A percentile compares a stretch with the other conserved stretches of the same genome.
phyloP scores from a whole-genome alignment of 202 grass and related monocot genomes.

The Musa balbisiana region DNA sequence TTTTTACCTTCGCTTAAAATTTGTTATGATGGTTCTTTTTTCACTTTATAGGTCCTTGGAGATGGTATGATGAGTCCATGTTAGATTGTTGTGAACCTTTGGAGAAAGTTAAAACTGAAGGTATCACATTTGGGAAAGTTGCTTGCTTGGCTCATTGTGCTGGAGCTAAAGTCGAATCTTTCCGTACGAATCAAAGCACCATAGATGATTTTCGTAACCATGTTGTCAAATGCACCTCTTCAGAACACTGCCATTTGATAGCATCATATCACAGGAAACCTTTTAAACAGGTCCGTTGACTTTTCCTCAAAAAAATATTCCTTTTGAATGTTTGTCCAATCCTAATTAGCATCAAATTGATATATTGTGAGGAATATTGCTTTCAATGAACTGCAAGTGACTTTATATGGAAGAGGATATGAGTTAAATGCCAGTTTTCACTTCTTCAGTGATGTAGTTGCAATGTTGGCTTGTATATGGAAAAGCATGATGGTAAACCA shows the following conservation, averaged over 20 bases:
- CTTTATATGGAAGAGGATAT: no score
- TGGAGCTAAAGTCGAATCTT: constrained; percentile 71
- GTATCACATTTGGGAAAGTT: constrained; percentile 81
- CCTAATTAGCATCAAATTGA: background rate
- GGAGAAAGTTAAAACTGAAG: constrained; percentile 56
- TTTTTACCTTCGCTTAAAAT: background rate
- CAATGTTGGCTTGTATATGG: no score
- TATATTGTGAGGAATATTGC: background rate
- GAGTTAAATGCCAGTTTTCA: no score
- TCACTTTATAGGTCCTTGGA: constrained; percentile 46
- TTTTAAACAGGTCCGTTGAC: constrained; percentile 50
- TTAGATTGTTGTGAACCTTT: constrained; percentile 89
- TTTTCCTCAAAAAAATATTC: constrained; percentile 3
- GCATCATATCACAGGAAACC: constrained; percentile 56
- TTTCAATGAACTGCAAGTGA: no score
- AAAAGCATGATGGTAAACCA: no score
- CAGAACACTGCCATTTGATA: constrained; percentile 71
- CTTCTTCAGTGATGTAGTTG: no score
- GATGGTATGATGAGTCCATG: constrained; percentile 98
- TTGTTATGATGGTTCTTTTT: background rate
- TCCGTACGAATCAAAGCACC: constrained; percentile 45
- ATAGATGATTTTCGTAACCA: constrained; percentile 55
- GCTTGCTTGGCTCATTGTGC: constrained; percentile 82
- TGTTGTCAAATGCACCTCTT: constrained; percentile 43
- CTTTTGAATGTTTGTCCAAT: background rate